phyloP scores from a whole-genome alignment of 805 yeast species.

The Alloascoidea africana region DNA sequence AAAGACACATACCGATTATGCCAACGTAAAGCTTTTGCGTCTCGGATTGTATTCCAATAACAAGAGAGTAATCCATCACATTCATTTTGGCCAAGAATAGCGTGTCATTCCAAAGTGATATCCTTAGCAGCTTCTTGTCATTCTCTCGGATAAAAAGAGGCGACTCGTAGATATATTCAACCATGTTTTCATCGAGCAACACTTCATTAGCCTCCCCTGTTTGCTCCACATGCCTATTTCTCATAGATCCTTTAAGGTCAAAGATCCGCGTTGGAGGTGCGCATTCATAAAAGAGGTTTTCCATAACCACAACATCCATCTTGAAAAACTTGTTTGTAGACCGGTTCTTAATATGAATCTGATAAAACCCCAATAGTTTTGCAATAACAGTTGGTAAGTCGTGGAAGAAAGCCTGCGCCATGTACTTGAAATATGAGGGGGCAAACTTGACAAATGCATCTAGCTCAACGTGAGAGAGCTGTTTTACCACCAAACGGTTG shows the following conservation, averaged over 20 bases:
- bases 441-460: slow-evolving; percentile 94
- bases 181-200: slow-evolving; percentile 91
- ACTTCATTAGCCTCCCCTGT: slow-evolving; percentile 95
- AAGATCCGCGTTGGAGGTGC: slow-evolving; percentile 77
- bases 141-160: slow-evolving; percentile 91
- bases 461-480: slow-evolving; percentile 71
- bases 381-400: slow-evolving; percentile 91
- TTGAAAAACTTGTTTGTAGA: slow-evolving; percentile 61
- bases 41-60: slow-evolving; percentile 71
- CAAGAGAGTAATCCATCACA: slow-evolving; percentile 95
- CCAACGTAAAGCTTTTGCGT: slow-evolving; percentile 70
- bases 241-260: slow-evolving; percentile 95
- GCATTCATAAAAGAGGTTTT: slow-evolving; percentile 76
- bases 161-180: slow-evolving; percentile 90
- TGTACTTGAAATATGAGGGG: slow-evolving; percentile 90
- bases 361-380: slow-evolving; percentile 91
- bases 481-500: slow-evolving; percentile 79
- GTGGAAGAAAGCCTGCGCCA: slow-evolving; percentile 89
- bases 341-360: slow-evolving; percentile 74
- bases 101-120: slow-evolving; percentile 92
- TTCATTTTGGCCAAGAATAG: slow-evolving; percentile 90
- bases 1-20: slow-evolving; percentile 39
- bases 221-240: slow-evolving; percentile 91
- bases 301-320: slow-evolving; percentile 91
- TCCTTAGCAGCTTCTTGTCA: slow-evolving; percentile 70